Evolutionary conservation across 2,329 filamentous ascomycete genomes (phyloP), one percentile per base, ranked within the genome.

Genomic region (Fusarium tricinctum): DNA sequence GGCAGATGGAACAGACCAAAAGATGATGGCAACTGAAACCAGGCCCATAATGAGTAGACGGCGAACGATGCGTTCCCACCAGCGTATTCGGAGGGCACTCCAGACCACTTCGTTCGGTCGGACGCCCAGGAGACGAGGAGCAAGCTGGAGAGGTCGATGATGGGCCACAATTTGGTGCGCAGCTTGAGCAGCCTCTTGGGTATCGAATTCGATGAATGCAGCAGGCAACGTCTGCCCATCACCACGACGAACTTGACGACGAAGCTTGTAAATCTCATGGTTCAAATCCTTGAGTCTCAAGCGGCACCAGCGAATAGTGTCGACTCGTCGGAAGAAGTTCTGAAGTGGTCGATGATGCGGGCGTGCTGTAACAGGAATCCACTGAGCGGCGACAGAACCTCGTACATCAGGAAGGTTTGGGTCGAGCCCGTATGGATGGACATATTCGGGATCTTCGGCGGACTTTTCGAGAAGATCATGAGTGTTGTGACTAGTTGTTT

Each of bases 301-400:
- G 51, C 96, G 91, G 67, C 89, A 92, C 91, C 92, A 97, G 66
- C 95, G 89, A 78, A 99, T 97, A 0, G 94, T 96, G 80, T 99
- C 96, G 17, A 97, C 94, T 78, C 97, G 96, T 76, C 93, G 90
- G 70, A 94, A 92, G 69, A 94, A 86, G 46, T 92, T 84, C 17
- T 86, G 87, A 22, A 96, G 78, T 8, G 86, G 81, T 1, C 84
- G 76, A 76, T 97, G 94, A 2, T 91, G 89, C 2, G 94, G 94
- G 43, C 94, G 88, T 72, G 93, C 86, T 78, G 92, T 91, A 12
- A 84, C 81, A 17, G 89, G 85, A 39, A 97, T 82, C 89, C 92
- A 97, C 68, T 89, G 90, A 15, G 89, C 88, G 14, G 92, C 92
- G 38, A 93, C 82, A 58, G 81, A 82, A 28, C 81, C 81, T 45